Evolutionary conservation across 305 asterid genomes (phyloP).

Genomic region (Coffea humblotiana): DNA sequence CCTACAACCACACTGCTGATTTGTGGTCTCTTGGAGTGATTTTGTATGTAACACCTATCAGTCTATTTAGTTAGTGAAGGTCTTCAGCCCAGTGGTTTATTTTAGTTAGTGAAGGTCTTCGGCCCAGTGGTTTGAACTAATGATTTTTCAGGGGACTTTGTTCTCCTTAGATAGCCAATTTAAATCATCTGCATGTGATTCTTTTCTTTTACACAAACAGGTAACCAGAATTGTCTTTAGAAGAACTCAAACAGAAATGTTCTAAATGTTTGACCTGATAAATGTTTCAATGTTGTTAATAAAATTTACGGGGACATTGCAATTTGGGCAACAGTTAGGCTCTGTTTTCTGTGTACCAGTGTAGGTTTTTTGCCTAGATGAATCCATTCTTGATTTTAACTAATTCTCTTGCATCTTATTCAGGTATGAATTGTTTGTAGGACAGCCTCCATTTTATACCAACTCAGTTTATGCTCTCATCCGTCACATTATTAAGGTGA

Average conservation of each 20-base stretch:
- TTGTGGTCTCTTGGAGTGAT: constrained; percentile 99
- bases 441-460: constrained; percentile 99
- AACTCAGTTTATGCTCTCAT: constrained; percentile 98
- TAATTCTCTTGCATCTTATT: background rate
- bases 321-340: constrained; percentile 1
- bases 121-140: background rate
- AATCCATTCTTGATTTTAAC: background rate
- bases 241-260: background rate
- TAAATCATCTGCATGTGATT: background rate
- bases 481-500: constrained; percentile 94
- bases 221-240: background rate
- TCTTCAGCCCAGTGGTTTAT: background rate
- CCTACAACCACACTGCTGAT: constrained; percentile 99
- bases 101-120: background rate
- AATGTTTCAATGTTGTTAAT: background rate
- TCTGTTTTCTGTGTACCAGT: background rate
- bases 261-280: background rate
- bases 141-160: background rate
- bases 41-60: constrained; percentile 56
- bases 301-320: background rate
- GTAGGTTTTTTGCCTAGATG: background rate
- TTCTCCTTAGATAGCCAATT: background rate
- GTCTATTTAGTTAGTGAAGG: background rate
- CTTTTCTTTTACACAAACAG: background rate
- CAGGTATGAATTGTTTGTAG: constrained; percentile 96